Evolutionary conservation across 2,329 filamentous ascomycete genomes (phyloP).

Genomic region (Neopestalotiopsis rosae): DNA sequence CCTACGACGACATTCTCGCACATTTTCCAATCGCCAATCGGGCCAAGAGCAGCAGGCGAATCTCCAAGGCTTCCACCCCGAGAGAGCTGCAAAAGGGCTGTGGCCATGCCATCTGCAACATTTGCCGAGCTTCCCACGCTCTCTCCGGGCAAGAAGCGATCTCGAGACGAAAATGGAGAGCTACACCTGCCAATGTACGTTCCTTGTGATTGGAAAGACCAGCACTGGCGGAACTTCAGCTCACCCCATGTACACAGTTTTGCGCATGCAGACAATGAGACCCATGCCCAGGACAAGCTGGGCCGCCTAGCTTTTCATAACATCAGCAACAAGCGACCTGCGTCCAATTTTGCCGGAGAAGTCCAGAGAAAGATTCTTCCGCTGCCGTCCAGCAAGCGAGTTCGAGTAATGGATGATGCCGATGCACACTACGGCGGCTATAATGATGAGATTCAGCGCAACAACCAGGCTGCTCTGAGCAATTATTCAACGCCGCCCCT

Average conservation of each 20-base stretch:
- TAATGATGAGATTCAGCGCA: not conserved
- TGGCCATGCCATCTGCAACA: slow-evolving; percentile 43
- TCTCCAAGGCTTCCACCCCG: not conserved
- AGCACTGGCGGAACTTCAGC: slow-evolving; percentile 14
- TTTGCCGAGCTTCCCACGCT: slow-evolving; percentile 35
- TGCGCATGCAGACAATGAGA: slow-evolving; percentile 26
- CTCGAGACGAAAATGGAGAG: slow-evolving; percentile 40
- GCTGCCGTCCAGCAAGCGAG: slow-evolving; percentile 33
- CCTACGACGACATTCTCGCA: not conserved
- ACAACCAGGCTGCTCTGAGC: not conserved
- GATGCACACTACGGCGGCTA: slow-evolving; percentile 19
- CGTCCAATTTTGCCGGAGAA: slow-evolving; percentile 21
- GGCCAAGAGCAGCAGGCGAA: not conserved
- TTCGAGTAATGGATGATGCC: slow-evolving; percentile 29
- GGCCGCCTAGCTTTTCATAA: slow-evolving; percentile 29
- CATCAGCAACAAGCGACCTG: slow-evolving; percentile 3
- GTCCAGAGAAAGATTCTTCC: slow-evolving; percentile 33
- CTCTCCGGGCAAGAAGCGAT: slow-evolving; percentile 41
- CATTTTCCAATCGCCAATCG: not conserved
- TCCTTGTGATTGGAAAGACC: not conserved
- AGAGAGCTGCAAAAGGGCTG: slow-evolving; percentile 3
- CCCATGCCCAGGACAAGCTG: slow-evolving; percentile 26
- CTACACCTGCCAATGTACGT: slow-evolving; percentile 34
- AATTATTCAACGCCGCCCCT: slow-evolving; percentile 26
- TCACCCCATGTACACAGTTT: slow-evolving; percentile 25